These are phyloP conservation scores for Salix arbutifolia DNA, from an alignment of 345 rosid species.

Conservation along the genomic window DNA sequence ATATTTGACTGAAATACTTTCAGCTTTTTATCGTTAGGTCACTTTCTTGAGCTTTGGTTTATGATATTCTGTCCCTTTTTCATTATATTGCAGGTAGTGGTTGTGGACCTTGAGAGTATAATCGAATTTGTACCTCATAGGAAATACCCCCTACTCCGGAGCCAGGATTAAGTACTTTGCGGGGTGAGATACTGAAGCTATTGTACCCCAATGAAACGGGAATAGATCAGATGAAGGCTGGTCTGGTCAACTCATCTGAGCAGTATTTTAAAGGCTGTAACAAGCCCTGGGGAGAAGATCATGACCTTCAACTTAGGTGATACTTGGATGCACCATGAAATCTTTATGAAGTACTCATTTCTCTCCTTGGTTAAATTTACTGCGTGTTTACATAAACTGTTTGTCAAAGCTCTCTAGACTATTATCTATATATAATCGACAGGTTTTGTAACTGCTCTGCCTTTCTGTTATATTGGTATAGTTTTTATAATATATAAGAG, in stretches of 20 bases:
- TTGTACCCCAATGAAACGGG: conserved; percentile 83
- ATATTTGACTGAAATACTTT: too few species aligned
- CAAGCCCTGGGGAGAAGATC: conserved; percentile 96
- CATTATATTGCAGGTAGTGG: too few species aligned
- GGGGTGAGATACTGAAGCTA: conserved; percentile 68
- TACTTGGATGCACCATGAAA: conserved; percentile 24
- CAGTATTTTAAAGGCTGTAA: conserved; percentile 43
- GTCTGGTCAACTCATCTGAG: conserved; percentile 50
- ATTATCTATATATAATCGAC: neutral
- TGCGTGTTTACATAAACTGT: neutral
- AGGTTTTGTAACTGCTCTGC: neutral
- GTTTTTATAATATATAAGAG: neutral
- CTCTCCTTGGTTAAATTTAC: conserved; percentile 14
- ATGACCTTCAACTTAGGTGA: conserved; percentile 94
- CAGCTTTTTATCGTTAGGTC: too few species aligned
- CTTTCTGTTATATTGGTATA: neutral
- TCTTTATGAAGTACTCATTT: conserved; percentile 22
- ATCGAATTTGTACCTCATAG: too few species aligned
- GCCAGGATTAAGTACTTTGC: too few species aligned
- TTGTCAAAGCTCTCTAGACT: conserved; percentile 7
- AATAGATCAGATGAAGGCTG: conserved; percentile 73
- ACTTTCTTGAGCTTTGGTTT: too few species aligned
- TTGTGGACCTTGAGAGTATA: too few species aligned
- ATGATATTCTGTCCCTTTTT: too few species aligned
- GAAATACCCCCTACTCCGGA: too few species aligned